Base-by-base conservation (phyloP, 1,284 basidiomycete genomes). In the Volvariella volvacea region DNA sequence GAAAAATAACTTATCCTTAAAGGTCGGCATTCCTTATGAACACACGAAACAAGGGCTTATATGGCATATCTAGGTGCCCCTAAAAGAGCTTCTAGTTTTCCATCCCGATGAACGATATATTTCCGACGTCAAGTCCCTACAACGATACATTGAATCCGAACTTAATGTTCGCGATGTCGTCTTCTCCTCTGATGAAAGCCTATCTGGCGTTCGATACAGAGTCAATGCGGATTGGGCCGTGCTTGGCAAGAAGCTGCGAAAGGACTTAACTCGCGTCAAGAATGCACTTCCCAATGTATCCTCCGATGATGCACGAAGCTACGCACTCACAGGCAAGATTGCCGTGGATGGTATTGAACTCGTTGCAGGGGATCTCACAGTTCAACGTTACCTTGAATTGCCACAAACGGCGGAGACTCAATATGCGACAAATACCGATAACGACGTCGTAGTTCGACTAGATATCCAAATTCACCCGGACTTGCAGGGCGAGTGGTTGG, bases 191-290 rank as follows among this genome's bases (percentile, higher is more conserved):
- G 90, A 97, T 63, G 96, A 99, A 66, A 67, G 72, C 15, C 67
- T 77, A 39, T 91, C 92, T 33, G 93, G 94, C 28, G 89, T 98
- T 55, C 83, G 83, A 55, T 99, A 97, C 74, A 83, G 83, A 52
- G 93, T 88, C 3, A 82, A 84, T 20, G 96, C 96, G 12, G 96
- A 99, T 69, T 99, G 93, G 92, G 75, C 83, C n/a, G 84, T 90
- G 4, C 77, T 99, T 42, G 96, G 96, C 22, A 82, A 83, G 56
- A 98, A 98, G 68, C 76, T 99, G 42, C 84, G 94, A 53, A 97
- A 93, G 64, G 93, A 98, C 63, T 73, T 99, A 34, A 85, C 71
- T 30, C 88, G 89, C 41, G 94, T 99, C 55, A 91, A 92, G 71
- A 88, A 84, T 46, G 91, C 83, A 0, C 75, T 99, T 19, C 90